Base-by-base conservation (phyloP, 495 filamentous ascomycete genomes). In the Letharia lupina region DNA sequence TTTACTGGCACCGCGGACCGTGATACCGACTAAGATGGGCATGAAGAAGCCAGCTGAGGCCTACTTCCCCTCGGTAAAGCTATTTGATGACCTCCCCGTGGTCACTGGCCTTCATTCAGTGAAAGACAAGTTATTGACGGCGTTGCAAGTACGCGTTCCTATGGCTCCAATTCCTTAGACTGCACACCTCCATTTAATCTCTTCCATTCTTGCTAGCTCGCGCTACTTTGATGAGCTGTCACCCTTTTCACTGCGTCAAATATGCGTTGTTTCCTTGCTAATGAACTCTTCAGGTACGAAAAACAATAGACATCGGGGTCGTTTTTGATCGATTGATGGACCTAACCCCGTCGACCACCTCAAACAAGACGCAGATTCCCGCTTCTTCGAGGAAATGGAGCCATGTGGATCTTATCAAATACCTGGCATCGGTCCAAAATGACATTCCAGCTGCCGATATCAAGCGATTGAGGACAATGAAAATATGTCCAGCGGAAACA, bases 321-420 rank as follows among this genome's bases (percentile, higher is more conserved):
- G 91, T 99, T 33, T 97, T 98, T 70, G 88, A 90, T 47, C 84
- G 95, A 48, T 81, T 98, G 61, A 81, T 96, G 70, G 82, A 81
- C 65, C 70, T 75, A 33, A 63, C 63, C 20, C 65, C 72, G 3
- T 37, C 33, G 33, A 57, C 31, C n/a, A 15, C 8, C 18, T 45
- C 67, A 20, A 35, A 41, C 2, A 58, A 68, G 56, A 47, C 64
- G 23, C 60, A 65, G 63, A 70, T 63, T 57, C 62, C 68, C n/a
- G 60, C 65, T 45, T 70, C 68, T 28, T 70, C 68, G 13, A 69
- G 65, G 23, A 91, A 88, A 80, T 96, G 89, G 91, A 95, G 87
- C 69, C 94, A 98, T 73, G 86, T 95, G 57, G 93, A 98, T 69
- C 81, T 99, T 20, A 93, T 99, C 75, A 90, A 88, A 67, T 99